A percentile compares a stretch with the other conserved stretches of the same genome.
phyloP scores from a whole-genome alignment of 257 asterid genomes.

The Mitragyna speciosa region DNA sequence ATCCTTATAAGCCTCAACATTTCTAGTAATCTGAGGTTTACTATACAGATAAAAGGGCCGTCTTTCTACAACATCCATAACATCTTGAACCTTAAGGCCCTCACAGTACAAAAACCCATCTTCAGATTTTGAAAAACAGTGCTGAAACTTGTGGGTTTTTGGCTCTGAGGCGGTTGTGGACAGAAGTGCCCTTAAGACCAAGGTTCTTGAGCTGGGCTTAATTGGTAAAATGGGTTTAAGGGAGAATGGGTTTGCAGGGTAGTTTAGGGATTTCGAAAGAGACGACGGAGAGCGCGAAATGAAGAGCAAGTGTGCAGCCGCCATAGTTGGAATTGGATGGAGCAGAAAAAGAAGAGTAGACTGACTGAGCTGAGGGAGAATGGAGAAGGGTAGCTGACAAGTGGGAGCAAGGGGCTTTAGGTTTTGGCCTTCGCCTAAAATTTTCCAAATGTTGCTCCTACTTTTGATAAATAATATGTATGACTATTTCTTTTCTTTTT shows the following conservation, averaged over 20 bases:
- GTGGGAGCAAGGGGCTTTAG: background rate
- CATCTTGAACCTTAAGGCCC: constrained; percentile 64
- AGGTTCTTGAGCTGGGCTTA: constrained; percentile 42
- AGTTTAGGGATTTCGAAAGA: constrained; percentile 28
- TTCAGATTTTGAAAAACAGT: constrained; percentile 70
- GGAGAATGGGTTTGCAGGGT: constrained; percentile 22
- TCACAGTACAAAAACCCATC: constrained; percentile 80
- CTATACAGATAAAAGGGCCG: constrained; percentile 89
- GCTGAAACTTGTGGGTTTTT: constrained; percentile 56
- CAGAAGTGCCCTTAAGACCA: constrained; percentile 49
- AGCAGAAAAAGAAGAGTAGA: constrained; percentile 7
- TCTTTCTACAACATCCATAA: constrained; percentile 66
- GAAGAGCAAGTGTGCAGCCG: constrained; percentile 62
- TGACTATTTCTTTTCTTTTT: no score
- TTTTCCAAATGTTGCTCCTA: no score
- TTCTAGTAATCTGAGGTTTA: constrained; percentile 80
- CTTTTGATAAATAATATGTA: no score
- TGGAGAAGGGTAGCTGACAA: background rate
- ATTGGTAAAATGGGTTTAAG: constrained; percentile 33
- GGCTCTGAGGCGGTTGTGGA: constrained; percentile 60
- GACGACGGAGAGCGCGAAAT: constrained; percentile 41
- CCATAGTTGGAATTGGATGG: constrained; percentile 58
- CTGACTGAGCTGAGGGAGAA: background rate
- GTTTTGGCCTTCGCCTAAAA: background rate
- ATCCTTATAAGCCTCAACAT: constrained; percentile 78